phyloP scores from a whole-genome alignment of 2,329 filamentous ascomycete species.

The Daldinia eschscholtzii region DNA sequence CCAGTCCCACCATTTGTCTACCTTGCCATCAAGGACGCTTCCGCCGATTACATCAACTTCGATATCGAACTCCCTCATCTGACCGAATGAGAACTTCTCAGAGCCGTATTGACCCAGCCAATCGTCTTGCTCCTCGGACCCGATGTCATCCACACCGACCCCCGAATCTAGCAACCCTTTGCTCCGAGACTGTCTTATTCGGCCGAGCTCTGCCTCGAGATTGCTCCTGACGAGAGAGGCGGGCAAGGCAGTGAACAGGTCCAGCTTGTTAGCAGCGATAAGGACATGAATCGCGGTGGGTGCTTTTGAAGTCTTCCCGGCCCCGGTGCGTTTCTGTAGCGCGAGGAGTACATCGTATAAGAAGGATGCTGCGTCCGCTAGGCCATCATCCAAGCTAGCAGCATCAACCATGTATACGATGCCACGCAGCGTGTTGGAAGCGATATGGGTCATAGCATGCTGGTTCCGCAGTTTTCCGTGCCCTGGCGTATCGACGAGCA shows the following conservation, averaged over 20 bases:
- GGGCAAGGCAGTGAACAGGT: conserved; percentile 93
- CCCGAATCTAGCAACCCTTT: conserved; percentile 87
- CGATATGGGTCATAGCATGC: conserved; percentile 66
- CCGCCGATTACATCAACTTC: conserved; percentile 83
- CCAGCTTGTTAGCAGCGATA: conserved; percentile 93
- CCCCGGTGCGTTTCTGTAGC: conserved; percentile 79
- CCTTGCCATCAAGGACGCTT: conserved; percentile 75
- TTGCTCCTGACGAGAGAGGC: conserved; percentile 78
- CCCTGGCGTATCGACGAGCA: conserved; percentile 89
- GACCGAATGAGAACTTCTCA: conserved; percentile 80
- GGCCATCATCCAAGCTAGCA: conserved; percentile 71
- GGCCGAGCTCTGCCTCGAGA: conserved; percentile 84
- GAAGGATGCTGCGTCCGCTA: conserved; percentile 83
- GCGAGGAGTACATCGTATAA: conserved; percentile 89
- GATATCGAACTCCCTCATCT: conserved; percentile 87
- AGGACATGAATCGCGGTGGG: conserved; percentile 77
- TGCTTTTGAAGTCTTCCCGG: conserved; percentile 67
- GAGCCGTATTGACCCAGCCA: conserved; percentile 87
- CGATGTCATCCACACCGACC: conserved; percentile 72
- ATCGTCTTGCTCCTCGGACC: conserved; percentile 79
- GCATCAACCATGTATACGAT: conserved; percentile 93
- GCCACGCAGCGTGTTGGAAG: conserved; percentile 58
- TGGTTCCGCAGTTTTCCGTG: conserved; percentile 91
- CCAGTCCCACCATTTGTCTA: conserved; percentile 92
- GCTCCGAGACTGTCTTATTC: conserved; percentile 80